A percentile compares a stretch with the other conserved stretches of the same genome.
Conservation (phyloP, 495 filamentous ascomycete species). For the Annulohypoxylon stygium region DNA sequence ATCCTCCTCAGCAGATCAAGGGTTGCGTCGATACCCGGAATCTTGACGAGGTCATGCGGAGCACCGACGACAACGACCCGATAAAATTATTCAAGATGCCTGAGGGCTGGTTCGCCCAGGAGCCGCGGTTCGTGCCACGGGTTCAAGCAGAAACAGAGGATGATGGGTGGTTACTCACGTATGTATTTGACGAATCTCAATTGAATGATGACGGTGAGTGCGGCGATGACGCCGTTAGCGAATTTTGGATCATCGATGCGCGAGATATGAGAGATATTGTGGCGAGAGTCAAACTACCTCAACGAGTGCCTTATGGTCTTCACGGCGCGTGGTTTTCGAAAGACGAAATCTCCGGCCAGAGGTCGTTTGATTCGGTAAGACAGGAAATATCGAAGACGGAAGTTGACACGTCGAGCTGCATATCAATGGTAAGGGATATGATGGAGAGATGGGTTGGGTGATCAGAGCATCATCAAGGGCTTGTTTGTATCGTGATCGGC, state of each 20-base stretch:
- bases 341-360: constrained; percentile 63
- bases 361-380: constrained; percentile 40
- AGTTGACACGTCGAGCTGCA: constrained; percentile 28
- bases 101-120: constrained; percentile 70
- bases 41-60: constrained; percentile 60
- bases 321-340: constrained; percentile 75
- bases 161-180: constrained; percentile 72
- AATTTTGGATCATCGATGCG: constrained; percentile 77
- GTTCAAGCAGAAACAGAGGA: constrained; percentile 59
- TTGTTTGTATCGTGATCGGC: constrained; percentile 1
- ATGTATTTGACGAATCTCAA: constrained; percentile 69
- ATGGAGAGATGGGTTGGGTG: constrained; percentile 42
- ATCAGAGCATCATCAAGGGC: background rate
- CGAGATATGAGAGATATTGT: constrained; percentile 68
- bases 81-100: constrained; percentile 71
- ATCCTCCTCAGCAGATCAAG: constrained; percentile 61
- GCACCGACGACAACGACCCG: constrained; percentile 61
- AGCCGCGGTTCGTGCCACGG: constrained; percentile 72
- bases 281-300: constrained; percentile 67
- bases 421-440: constrained; percentile 39
- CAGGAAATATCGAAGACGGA: constrained; percentile 27
- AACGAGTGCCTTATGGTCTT: constrained; percentile 75
- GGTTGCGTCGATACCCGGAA: constrained; percentile 68
- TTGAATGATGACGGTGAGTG: constrained; percentile 61
- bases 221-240: constrained; percentile 58